These are phyloP conservation scores for Sclerotinia trifoliorum DNA, from an alignment of 2,329 filamentous ascomycete species.

Conservation along the genomic window DNA sequence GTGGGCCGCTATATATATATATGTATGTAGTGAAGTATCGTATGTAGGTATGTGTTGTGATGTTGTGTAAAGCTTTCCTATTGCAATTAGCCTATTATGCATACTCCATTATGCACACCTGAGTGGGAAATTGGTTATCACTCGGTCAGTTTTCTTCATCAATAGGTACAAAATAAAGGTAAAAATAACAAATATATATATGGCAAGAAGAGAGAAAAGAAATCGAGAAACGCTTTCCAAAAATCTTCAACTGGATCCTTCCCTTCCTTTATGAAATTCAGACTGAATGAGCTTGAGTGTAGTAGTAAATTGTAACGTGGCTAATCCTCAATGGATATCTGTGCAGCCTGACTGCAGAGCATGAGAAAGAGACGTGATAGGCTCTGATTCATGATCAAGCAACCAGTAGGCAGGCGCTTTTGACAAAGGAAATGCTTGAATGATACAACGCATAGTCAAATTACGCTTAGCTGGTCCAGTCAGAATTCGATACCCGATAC, in stretches of 20 bases:
- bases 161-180: slow-evolving; percentile 12
- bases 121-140: slow-evolving; percentile 15
- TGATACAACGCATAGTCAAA: slow-evolving; percentile 41
- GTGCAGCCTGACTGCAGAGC: slow-evolving; percentile 39
- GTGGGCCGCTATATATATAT: slow-evolving; percentile 11
- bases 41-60: slow-evolving; percentile 6
- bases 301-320: slow-evolving; percentile 39
- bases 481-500: slow-evolving; percentile 36
- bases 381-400: slow-evolving; percentile 32
- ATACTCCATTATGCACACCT: slow-evolving; percentile 21
- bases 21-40: slow-evolving; percentile 7
- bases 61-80: slow-evolving; percentile 17
- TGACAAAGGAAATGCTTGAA: slow-evolving; percentile 40
- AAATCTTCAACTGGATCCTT: slow-evolving; percentile 23
- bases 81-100: slow-evolving; percentile 19
- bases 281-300: slow-evolving; percentile 30
- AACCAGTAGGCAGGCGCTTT: slow-evolving; percentile 40
- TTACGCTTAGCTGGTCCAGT: slow-evolving; percentile 40
- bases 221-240: slow-evolving; percentile 21
- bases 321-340: slow-evolving; percentile 39
- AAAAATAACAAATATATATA: slow-evolving; percentile 10
- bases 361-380: slow-evolving; percentile 37
- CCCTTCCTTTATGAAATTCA: slow-evolving; percentile 36
- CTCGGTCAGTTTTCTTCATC: slow-evolving; percentile 14
- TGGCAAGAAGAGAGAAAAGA: slow-evolving; percentile 20